Conservation (phyloP, 169 alveolate species). For the Babesia bovis region DNA sequence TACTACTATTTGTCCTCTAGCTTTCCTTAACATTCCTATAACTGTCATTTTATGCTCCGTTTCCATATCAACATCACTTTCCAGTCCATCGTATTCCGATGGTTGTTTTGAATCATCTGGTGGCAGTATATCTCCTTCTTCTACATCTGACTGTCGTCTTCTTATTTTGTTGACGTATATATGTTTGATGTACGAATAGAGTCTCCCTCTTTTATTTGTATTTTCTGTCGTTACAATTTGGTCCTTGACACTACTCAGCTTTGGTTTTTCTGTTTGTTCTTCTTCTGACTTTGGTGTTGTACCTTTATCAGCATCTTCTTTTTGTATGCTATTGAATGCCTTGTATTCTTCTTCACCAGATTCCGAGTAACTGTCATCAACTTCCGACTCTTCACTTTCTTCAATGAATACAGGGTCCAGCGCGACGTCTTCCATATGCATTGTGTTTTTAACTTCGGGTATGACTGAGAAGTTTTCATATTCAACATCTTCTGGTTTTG, state of each 20-base stretch:
- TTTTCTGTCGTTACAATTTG: too few relatives aligned
- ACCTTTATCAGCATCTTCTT: background rate
- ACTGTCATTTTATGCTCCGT: constrained; percentile 42
- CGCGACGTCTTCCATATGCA: too few relatives aligned
- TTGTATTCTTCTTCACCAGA: background rate
- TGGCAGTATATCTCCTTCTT: background rate
- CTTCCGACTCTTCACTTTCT: constrained; percentile 17
- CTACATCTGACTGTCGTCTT: constrained; percentile 19
- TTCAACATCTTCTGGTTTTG: constrained; percentile 23
- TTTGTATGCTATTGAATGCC: background rate
- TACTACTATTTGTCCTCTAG: constrained; percentile 49
- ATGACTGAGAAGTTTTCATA: constrained; percentile 1
- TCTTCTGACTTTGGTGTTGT: background rate
- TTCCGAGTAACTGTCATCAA: constrained; percentile 1
- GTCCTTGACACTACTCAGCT: too few relatives aligned
- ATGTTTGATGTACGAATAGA: constrained; percentile 21
- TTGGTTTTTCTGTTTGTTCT: too few relatives aligned
- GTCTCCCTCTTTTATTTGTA: background rate
- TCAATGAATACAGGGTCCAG: too few relatives aligned
- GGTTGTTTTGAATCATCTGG: constrained; percentile 14
- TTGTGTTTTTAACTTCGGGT: constrained; percentile 4
- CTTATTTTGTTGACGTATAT: constrained; percentile 9
- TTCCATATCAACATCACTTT: constrained; percentile 31
- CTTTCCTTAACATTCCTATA: constrained; percentile 59
- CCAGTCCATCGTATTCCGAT: constrained; percentile 32